These are phyloP conservation scores for Rhododendron ferrugineum DNA, from an alignment of 148 eudicot species.

Conservation along the genomic window DNA sequence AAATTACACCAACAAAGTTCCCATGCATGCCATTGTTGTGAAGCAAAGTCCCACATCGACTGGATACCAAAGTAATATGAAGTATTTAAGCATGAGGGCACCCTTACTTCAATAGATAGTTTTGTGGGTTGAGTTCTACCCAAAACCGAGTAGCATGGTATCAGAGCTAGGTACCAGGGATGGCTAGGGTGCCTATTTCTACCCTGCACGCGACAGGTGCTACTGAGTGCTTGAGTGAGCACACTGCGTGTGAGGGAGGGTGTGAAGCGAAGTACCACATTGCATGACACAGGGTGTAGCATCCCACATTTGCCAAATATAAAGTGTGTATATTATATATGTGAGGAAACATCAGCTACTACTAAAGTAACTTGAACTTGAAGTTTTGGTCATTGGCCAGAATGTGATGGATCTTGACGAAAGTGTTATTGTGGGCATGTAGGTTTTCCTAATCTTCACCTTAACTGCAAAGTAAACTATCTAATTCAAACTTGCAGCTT, in stretches of 20 bases:
- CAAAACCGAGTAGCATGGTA: not conserved
- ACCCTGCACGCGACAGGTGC: not conserved
- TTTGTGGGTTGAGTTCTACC: not conserved
- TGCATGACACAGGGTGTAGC: not conserved
- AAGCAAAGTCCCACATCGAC: not conserved
- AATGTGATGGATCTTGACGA: not conserved
- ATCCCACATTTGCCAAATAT: not conserved
- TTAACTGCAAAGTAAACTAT: not conserved
- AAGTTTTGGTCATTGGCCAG: not conserved
- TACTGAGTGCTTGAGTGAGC: not conserved
- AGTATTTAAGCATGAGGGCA: not conserved
- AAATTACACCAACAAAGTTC: not conserved
- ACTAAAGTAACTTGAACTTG: not conserved
- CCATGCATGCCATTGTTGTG: not conserved
- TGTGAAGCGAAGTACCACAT: not conserved
- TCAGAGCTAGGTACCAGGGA: not conserved
- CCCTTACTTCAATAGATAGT: not conserved
- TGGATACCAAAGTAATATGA: not conserved
- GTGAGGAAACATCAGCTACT: not conserved
- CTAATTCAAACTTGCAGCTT: not conserved
- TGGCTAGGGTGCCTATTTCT: not conserved
- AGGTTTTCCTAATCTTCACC: not conserved
- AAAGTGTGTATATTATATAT: not conserved
- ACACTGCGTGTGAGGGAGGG: not conserved
- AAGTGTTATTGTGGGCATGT: not conserved